Percentiles rank a stretch among this genome's conserved stretches.
These are phyloP conservation scores for Hypoxylon sp. DNA, from an alignment of 2,329 filamentous ascomycete genomes.

Conservation along the genomic window DNA sequence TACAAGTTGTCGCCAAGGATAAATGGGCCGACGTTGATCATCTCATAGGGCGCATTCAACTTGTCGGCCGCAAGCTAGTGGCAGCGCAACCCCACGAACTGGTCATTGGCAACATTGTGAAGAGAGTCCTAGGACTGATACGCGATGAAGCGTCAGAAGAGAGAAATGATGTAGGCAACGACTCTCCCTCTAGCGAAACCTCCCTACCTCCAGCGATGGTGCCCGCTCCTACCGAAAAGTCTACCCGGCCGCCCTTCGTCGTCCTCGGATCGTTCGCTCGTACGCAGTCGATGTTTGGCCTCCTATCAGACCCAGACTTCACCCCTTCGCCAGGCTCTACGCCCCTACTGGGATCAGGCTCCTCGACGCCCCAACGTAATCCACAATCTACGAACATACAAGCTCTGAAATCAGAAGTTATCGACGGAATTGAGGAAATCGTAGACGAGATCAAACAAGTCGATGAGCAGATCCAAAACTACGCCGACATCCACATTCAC, in stretches of 20 bases:
- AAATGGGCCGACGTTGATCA: slow-evolving; percentile 81
- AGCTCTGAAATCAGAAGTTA: slow-evolving; percentile 88
- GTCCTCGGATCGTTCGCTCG: slow-evolving; percentile 73
- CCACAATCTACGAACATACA: slow-evolving; percentile 62
- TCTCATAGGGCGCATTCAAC: slow-evolving; percentile 82
- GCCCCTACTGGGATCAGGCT: slow-evolving; percentile 57
- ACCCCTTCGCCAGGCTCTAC: slow-evolving; percentile 64
- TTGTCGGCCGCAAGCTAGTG: slow-evolving; percentile 80
- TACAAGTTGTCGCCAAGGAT: slow-evolving; percentile 85
- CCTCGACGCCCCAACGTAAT: slow-evolving; percentile 61
- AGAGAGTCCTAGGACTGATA: slow-evolving; percentile 89
- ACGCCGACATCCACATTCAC: slow-evolving; percentile 91
- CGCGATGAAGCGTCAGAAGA: slow-evolving; percentile 90
- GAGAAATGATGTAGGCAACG: slow-evolving; percentile 72
- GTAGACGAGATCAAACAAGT: slow-evolving; percentile 94
- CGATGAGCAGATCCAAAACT: slow-evolving; percentile 90
- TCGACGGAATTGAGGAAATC: slow-evolving; percentile 94
- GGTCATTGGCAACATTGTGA: slow-evolving; percentile 93
- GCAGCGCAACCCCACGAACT: slow-evolving; percentile 90
- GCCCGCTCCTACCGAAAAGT: slow-evolving; percentile 37
- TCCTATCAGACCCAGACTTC: slow-evolving; percentile 76
- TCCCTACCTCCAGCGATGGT: slow-evolving; percentile 36
- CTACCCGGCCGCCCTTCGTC: slow-evolving; percentile 67
- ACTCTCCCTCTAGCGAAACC: slow-evolving; percentile 65
- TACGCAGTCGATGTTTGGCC: slow-evolving; percentile 85